phyloP scores from a whole-genome alignment of 108 stramenopile species.

The Skeletonema marinoi region DNA sequence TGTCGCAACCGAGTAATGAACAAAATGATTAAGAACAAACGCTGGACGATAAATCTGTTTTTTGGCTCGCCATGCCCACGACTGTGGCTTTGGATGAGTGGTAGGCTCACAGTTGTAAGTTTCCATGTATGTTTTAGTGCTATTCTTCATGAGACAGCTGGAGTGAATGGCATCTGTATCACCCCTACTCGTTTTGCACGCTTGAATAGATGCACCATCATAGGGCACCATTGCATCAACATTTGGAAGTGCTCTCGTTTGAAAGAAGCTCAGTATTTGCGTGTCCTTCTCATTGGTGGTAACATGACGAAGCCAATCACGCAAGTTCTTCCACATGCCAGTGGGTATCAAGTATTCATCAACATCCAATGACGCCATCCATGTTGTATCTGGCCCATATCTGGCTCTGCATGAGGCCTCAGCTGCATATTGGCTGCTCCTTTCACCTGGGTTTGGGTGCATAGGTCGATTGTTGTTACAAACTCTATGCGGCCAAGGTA shows the following conservation, averaged over 20 bases:
- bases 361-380: constrained; percentile 80
- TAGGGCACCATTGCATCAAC: constrained; percentile 32
- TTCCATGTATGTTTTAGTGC: constrained; percentile 35
- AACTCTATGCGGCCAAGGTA: constrained; percentile 67
- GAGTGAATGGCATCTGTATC: neutral
- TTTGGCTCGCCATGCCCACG: constrained; percentile 41
- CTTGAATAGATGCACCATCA: constrained; percentile 9
- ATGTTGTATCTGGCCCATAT: constrained; percentile 69
- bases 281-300: constrained; percentile 27
- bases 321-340: constrained; percentile 37
- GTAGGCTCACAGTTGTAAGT: constrained; percentile 48
- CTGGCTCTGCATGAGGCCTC: constrained; percentile 74
- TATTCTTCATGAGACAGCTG: constrained; percentile 39
- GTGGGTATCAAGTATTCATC: constrained; percentile 82
- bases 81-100: constrained; percentile 36
- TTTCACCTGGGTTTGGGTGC: constrained; percentile 73
- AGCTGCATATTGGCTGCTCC: constrained; percentile 81
- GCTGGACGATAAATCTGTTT: constrained; percentile 44
- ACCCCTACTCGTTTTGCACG: constrained; percentile 9
- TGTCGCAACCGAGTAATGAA: constrained; percentile 37
- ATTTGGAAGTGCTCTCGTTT: constrained; percentile 45
- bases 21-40: constrained; percentile 45
- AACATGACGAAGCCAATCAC: constrained; percentile 25
- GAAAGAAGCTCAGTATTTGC: constrained; percentile 55
- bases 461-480: constrained; percentile 82